Evolutionary conservation across 495 filamentous ascomycete species (phyloP).

Genomic region (Aspergillus ostianus): DNA sequence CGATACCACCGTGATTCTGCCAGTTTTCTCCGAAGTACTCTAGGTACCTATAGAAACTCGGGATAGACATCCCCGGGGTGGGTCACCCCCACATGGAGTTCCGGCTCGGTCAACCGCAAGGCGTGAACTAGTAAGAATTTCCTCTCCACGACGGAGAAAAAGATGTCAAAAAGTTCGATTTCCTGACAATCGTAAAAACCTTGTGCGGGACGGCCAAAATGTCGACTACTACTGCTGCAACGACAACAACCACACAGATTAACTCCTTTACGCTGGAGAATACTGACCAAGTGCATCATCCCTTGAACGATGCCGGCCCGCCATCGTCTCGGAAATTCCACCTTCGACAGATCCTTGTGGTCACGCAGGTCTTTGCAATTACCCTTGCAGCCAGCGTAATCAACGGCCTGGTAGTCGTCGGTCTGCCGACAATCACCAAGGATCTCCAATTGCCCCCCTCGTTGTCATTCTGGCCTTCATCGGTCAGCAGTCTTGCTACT

Average conservation of each 20-base stretch:
- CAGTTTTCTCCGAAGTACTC: not conserved
- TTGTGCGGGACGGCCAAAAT: not conserved
- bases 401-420: conserved; percentile 39
- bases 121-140: not conserved
- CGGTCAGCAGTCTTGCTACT: conserved; percentile 35
- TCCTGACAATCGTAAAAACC: too few species aligned
- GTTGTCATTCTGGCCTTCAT: conserved; percentile 44
- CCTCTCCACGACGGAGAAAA: too few species aligned
- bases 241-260: not conserved
- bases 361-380: conserved; percentile 13
- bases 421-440: conserved; percentile 47
- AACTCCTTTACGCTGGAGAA: not conserved
- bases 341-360: conserved; percentile 11
- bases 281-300: not conserved
- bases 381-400: conserved; percentile 17
- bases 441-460: conserved; percentile 38
- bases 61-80: not conserved
- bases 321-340: conserved; percentile 4
- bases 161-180: too few species aligned
- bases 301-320: not conserved
- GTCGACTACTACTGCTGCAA: not conserved
- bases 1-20: too few species aligned
- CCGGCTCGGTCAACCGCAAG: not conserved
- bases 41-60: not conserved
- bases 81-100: not conserved